Conservation (phyloP, 2,329 filamentous ascomycete genomes). For the Phyllosticta citribraziliensis region DNA sequence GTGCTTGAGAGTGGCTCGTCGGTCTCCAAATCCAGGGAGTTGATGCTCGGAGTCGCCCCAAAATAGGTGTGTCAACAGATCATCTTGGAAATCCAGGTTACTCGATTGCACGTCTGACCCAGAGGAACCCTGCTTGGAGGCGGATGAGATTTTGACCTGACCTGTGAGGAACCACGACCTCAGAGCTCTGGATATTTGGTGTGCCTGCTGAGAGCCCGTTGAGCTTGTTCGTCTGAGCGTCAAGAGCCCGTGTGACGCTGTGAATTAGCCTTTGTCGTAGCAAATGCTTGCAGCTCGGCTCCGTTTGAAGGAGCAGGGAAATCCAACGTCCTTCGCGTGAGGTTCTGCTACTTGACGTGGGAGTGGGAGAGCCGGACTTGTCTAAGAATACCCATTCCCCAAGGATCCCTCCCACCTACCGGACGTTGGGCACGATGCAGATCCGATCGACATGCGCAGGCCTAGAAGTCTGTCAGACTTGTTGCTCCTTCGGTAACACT, state of each 20-base stretch:
- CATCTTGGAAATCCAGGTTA: neutral
- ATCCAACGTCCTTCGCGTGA: neutral
- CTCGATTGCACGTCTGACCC: neutral
- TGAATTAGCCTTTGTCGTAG: no score
- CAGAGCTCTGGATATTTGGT: no score
- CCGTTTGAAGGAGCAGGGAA: no score
- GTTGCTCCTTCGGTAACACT: slow-evolving; percentile 1
- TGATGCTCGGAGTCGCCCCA: neutral
- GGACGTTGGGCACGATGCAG: neutral
- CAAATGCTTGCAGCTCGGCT: no score
- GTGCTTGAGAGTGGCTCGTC: neutral
- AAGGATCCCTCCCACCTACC: neutral
- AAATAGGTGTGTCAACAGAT: neutral
- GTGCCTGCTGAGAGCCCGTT: no score
- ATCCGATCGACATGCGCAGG: slow-evolving; percentile 4
- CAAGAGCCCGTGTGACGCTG: no score
- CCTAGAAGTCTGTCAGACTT: neutral
- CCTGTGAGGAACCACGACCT: no score
- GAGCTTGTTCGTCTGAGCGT: no score
- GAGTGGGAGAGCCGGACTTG: neutral
- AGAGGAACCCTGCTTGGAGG: neutral
- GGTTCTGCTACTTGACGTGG: neutral
- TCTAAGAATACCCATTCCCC: neutral
- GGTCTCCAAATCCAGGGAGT: neutral
- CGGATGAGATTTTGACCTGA: no score